A percentile compares a stretch with the other conserved stretches of the same genome.
Conservation (phyloP, 352 stramenopile species). For the Phytopythium aichiense region DNA sequence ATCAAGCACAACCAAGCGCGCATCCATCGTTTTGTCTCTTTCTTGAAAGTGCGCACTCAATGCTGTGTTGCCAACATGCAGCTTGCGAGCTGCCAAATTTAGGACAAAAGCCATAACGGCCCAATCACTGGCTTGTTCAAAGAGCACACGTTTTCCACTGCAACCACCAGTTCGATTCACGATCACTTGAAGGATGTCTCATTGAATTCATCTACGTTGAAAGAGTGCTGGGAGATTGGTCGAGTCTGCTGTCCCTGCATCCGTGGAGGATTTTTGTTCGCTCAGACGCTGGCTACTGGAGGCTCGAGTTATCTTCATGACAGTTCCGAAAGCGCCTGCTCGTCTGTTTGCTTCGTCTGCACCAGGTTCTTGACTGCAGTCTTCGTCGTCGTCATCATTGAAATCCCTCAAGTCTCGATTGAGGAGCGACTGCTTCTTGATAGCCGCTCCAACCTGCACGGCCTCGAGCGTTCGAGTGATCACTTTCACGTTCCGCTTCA, state of each 20-base stretch:
- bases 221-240: background rate
- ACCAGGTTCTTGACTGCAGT: background rate
- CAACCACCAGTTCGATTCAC: background rate
- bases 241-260: background rate
- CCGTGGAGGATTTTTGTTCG: background rate
- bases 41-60: background rate
- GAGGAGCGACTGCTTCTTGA: background rate
- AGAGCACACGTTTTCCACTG: too few relatives aligned
- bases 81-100: background rate
- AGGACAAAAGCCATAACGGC: background rate
- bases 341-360: background rate
- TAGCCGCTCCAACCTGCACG: constrained; percentile 1
- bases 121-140: too few relatives aligned
- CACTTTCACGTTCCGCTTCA: constrained; percentile 50
- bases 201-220: background rate
- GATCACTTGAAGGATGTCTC: background rate
- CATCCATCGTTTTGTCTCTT: constrained; percentile 1
- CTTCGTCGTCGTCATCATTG: background rate
- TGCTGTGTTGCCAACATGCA: background rate
- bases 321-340: background rate
- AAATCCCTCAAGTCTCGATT: background rate
- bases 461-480: constrained; percentile 42
- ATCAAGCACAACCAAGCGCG: background rate
- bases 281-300: background rate
- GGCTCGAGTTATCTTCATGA: background rate